Evolutionary conservation across 495 filamentous ascomycete species (phyloP), one percentile per base, ranked within the genome.

Genomic region (Xylaria cubensis): DNA sequence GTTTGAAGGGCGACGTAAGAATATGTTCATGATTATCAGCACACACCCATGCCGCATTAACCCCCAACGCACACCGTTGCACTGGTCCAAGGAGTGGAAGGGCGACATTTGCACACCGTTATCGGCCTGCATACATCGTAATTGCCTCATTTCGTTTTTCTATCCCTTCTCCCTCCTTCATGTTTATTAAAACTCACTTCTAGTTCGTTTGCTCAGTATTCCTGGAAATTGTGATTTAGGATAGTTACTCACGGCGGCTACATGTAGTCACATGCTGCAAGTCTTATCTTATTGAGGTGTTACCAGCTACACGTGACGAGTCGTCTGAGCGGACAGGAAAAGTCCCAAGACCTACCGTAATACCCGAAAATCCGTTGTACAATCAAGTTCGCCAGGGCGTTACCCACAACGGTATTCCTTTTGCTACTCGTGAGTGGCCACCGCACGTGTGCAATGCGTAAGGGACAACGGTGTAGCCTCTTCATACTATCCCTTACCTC

Each of bases 21-120:
- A 26, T 29, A 50, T n/a, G 39, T 24, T 64, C 62, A 26, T 13
- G 26, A 48, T 36, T 5, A 53, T 36, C n/a, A 53, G 46, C 26
- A 42, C 39, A 36, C 61, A 26, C 62, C 42, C 41, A 50, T 41
- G 62, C 19, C 64, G 64, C n/a, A n/a, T n/a, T 32, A 51, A 39
- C 44, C 46, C 44, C 64, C 64, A 32, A 44, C 19, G 29, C 32
- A 24, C 32, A 32, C 39, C 44, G 64, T 53, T 19, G 42, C 64
- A 66, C 44, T 32, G 46, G 41, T 12, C 26, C 5, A 13, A 7
- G 9, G 8, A 34, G 53, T 17, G 7, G n/a, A 15, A 65, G 21
- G 15, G 63, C 55, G 24, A 29, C 24, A 42, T n/a, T n/a, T 56
- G 50, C 26, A 17, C 53, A 17, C 53, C 53, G 53, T 56, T 32